Conservation (phyloP, 257 asterid genomes). For the Lycium barbarum region DNA sequence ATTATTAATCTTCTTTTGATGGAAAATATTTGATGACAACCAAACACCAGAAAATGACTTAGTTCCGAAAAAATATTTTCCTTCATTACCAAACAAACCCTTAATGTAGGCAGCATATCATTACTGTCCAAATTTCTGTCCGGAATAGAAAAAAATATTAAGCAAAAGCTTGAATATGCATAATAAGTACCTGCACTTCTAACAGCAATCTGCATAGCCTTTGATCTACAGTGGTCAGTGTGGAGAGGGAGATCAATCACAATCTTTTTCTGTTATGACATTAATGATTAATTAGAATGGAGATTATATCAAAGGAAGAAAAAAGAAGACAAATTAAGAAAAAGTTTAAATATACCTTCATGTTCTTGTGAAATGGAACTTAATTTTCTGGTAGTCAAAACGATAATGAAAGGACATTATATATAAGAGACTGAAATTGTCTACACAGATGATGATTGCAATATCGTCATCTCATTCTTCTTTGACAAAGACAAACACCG, state of each 20-base stretch:
- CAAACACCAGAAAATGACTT: no score
- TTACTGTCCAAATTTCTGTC: no score
- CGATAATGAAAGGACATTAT: slow-evolving; percentile 22
- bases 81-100: no score
- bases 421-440: background rate
- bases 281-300: background rate
- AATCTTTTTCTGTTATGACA: slow-evolving; percentile 33
- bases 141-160: no score
- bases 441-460: background rate
- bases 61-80: no score
- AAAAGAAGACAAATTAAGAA: background rate
- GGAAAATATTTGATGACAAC: no score
- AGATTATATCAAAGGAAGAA: no score
- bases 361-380: background rate
- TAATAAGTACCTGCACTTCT: slow-evolving; percentile 17
- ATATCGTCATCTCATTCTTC: background rate
- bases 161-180: no score
- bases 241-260: slow-evolving; percentile 20
- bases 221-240: slow-evolving; percentile 34
- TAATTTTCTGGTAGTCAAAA: slow-evolving; percentile 21
- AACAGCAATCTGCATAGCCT: slow-evolving; percentile 39
- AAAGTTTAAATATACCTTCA: background rate
- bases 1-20: no score
- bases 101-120: no score
- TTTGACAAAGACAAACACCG: background rate